A percentile compares a stretch with the other conserved stretches of the same genome.
These are phyloP conservation scores for Lactarius vividus DNA, from an alignment of 768 basidiomycete species.

Conservation along the genomic window DNA sequence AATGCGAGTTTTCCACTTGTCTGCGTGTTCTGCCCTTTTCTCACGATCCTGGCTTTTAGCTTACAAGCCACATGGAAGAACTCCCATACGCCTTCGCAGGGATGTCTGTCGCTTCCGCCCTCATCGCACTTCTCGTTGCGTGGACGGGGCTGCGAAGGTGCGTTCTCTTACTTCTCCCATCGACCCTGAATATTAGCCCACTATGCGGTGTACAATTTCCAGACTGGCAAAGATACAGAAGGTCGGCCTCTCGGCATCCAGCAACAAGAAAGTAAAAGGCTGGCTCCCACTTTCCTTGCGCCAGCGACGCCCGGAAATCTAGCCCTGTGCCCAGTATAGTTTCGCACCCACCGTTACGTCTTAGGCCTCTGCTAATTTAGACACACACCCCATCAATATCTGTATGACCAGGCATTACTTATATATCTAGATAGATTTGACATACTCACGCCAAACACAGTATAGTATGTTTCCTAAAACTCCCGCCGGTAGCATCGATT, in stretches of 20 bases:
- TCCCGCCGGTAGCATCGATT: not conserved
- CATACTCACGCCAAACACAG: not conserved
- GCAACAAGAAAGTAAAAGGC: slow-evolving; percentile 5
- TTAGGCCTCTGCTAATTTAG: slow-evolving; percentile 12
- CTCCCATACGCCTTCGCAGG: slow-evolving; percentile 71
- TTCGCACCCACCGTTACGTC: not conserved
- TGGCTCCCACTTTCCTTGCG: slow-evolving; percentile 19
- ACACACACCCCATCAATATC: slow-evolving; percentile 18
- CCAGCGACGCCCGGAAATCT: slow-evolving; percentile 1
- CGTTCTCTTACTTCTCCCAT: slow-evolving; percentile 22
- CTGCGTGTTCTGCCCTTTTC: slow-evolving; percentile 12
- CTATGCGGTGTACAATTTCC: slow-evolving; percentile 2
- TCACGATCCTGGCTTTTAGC: slow-evolving; percentile 39
- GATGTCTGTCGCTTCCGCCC: slow-evolving; percentile 58
- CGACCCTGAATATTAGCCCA: slow-evolving; percentile 13
- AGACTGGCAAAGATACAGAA: slow-evolving; percentile 42
- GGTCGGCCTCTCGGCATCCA: slow-evolving; percentile 20
- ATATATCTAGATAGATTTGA: slow-evolving; percentile 4
- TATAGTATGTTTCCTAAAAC: not conserved
- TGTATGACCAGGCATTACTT: slow-evolving; percentile 24
- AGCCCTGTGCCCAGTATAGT: not conserved
- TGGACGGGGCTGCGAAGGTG: slow-evolving; percentile 64
- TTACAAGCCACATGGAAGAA: slow-evolving; percentile 70
- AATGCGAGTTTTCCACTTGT: slow-evolving; percentile 58
- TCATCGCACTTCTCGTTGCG: slow-evolving; percentile 60